Conservation (phyloP, 2,329 filamentous ascomycete genomes). For the Fusarium buharicum region DNA sequence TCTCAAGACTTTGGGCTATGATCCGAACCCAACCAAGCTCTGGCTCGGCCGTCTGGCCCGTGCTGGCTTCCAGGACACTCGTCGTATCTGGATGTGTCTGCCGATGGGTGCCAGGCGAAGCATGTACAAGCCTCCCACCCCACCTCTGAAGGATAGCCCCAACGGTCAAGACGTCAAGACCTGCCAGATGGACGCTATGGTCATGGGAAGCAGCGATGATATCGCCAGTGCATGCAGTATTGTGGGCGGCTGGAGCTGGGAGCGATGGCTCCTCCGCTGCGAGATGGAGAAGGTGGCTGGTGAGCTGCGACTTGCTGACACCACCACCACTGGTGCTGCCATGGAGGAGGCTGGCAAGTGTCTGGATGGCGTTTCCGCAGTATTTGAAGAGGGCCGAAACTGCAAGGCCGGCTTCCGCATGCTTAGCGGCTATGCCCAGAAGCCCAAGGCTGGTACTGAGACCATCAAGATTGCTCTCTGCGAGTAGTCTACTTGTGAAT, state of each 20-base stretch:
- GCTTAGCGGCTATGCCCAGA: slow-evolving; percentile 71
- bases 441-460: slow-evolving; percentile 59
- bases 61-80: slow-evolving; percentile 81
- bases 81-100: slow-evolving; percentile 87
- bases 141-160: slow-evolving; percentile 50
- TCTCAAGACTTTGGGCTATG: slow-evolving; percentile 89
- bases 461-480: slow-evolving; percentile 53
- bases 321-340: slow-evolving; percentile 60
- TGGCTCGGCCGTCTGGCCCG: slow-evolving; percentile 80
- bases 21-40: slow-evolving; percentile 81
- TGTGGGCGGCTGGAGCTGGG: slow-evolving; percentile 90
- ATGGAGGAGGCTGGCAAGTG: slow-evolving; percentile 68
- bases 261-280: slow-evolving; percentile 92
- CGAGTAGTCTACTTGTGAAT: slow-evolving; percentile 31
- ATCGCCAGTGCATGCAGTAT: slow-evolving; percentile 82
- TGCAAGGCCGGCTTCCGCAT: slow-evolving; percentile 69
- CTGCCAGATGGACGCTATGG: slow-evolving; percentile 69
- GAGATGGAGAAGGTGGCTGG: slow-evolving; percentile 83
- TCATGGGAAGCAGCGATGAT: slow-evolving; percentile 74
- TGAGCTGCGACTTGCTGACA: slow-evolving; percentile 67
- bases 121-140: slow-evolving; percentile 47
- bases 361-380: slow-evolving; percentile 67
- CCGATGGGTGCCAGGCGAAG: slow-evolving; percentile 73
- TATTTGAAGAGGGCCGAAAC: slow-evolving; percentile 71
- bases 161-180: slow-evolving; percentile 56